phyloP scores from a whole-genome alignment of 2,329 filamentous ascomycete species.

The Shiraia sp. region DNA sequence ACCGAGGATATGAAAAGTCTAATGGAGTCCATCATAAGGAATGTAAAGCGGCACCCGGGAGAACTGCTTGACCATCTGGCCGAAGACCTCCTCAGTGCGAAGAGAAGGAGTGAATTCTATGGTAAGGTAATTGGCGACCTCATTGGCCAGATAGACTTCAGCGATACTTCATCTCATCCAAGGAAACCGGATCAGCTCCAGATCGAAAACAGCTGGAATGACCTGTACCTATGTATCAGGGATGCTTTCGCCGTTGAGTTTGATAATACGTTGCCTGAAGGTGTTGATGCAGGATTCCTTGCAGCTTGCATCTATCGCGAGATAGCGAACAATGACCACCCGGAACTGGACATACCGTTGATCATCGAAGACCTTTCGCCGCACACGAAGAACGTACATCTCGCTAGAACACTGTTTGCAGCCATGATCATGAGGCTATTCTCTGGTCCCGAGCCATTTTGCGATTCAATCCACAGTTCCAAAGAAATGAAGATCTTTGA shows the following conservation, averaged over 20 bases:
- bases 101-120: background rate
- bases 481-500: conserved; percentile 3
- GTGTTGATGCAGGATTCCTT: background rate
- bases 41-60: too few relatives aligned
- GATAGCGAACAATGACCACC: background rate
- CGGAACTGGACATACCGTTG: background rate
- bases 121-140: conserved; percentile 1
- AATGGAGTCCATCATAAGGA: background rate
- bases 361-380: conserved; percentile 2
- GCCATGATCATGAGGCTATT: conserved; percentile 15
- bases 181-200: background rate
- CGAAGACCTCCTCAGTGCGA: too few relatives aligned
- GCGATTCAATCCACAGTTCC: conserved; percentile 1
- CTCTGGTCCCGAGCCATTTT: conserved; percentile 7
- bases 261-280: background rate
- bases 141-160: background rate
- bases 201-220: conserved; percentile 1
- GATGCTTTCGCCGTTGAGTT: background rate
- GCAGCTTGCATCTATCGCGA: background rate
- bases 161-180: background rate
- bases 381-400: conserved; percentile 5
- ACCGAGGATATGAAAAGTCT: background rate
- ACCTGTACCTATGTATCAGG: conserved; percentile 1
- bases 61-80: too few relatives aligned
- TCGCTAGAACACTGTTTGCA: conserved; percentile 8